phyloP scores from a whole-genome alignment of 1,284 basidiomycete species.

The Malassezia brasiliensis region DNA sequence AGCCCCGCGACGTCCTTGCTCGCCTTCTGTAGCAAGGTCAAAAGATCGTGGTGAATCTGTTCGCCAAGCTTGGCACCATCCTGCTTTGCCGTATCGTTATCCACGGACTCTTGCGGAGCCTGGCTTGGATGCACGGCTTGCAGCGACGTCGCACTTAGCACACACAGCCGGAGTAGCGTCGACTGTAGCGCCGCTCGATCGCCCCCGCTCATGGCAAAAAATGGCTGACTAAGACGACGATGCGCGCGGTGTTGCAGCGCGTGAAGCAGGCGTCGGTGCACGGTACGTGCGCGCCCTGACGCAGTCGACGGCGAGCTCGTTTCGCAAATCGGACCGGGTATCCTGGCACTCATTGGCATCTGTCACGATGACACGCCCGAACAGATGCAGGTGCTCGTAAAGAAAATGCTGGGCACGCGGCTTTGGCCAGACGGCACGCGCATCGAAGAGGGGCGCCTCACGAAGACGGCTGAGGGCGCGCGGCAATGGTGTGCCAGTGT shows the following conservation, averaged over 20 bases:
- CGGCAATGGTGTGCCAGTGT: constrained; percentile 38
- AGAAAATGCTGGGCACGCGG: constrained; percentile 33
- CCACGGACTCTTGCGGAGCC: constrained; percentile 3
- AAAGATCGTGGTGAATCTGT: constrained; percentile 26
- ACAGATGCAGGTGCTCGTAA: constrained; percentile 27
- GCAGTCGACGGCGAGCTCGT: constrained; percentile 39
- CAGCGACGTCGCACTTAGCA: constrained; percentile 37
- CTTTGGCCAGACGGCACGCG: constrained; percentile 34
- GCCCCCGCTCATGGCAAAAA: not conserved
- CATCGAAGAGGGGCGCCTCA: not conserved
- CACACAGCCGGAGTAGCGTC: constrained; percentile 32
- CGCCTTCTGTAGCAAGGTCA: constrained; percentile 22
- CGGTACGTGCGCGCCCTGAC: constrained; percentile 18
- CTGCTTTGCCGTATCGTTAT: constrained; percentile 12
- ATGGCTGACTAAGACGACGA: constrained; percentile 13
- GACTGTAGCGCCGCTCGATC: constrained; percentile 23
- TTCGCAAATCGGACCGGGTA: constrained; percentile 38
- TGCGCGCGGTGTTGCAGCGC: constrained; percentile 43
- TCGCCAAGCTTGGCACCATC: constrained; percentile 19
- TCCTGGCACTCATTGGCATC: constrained; percentile 41
- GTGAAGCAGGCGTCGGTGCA: constrained; percentile 43
- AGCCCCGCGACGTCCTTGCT: constrained; percentile 31
- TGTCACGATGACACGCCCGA: constrained; percentile 30
- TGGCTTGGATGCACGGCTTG: constrained; percentile 25
- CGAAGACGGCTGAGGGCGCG: constrained; percentile 21